These are phyloP conservation scores for Tillandsia fasciculata DNA, from an alignment of 176 grass and related monocot species.

Conservation along the genomic window DNA sequence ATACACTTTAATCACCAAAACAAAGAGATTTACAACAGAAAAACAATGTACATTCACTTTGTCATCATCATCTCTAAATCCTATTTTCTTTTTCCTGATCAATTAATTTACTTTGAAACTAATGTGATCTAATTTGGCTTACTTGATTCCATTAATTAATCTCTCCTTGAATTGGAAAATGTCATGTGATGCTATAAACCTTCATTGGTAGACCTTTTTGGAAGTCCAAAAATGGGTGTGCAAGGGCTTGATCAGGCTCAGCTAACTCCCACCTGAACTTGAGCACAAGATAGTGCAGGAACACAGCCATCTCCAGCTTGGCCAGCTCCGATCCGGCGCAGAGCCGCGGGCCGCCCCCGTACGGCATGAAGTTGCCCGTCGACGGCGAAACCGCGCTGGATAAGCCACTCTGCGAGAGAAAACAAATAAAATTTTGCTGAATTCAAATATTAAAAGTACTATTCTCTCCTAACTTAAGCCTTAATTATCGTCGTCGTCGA, in stretches of 20 bases:
- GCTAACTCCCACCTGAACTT: slow-evolving; percentile 77
- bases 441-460: no score
- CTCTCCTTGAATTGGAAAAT: not conserved
- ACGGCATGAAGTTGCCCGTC: slow-evolving; percentile 77
- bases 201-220: slow-evolving; percentile 67
- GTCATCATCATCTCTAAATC: no score
- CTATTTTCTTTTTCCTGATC: no score
- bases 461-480: no score
- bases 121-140: no score
- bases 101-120: no score
- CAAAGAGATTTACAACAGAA: no score
- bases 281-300: slow-evolving; percentile 88
- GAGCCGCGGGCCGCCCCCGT: slow-evolving; percentile 79
- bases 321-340: slow-evolving; percentile 96
- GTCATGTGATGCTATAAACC: slow-evolving; percentile 46
- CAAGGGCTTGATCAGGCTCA: slow-evolving; percentile 71
- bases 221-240: slow-evolving; percentile 85
- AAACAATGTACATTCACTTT: no score
- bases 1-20: no score
- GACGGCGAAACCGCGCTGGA: not conserved
- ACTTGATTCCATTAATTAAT: no score
- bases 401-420: slow-evolving; percentile 30
- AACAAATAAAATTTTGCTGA: not conserved
- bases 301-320: slow-evolving; percentile 91
- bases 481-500: no score